Evolutionary conservation across 169 alveolate species (phyloP), one percentile per base, ranked within the genome.

Genomic region (Miamiensis avidus): DNA sequence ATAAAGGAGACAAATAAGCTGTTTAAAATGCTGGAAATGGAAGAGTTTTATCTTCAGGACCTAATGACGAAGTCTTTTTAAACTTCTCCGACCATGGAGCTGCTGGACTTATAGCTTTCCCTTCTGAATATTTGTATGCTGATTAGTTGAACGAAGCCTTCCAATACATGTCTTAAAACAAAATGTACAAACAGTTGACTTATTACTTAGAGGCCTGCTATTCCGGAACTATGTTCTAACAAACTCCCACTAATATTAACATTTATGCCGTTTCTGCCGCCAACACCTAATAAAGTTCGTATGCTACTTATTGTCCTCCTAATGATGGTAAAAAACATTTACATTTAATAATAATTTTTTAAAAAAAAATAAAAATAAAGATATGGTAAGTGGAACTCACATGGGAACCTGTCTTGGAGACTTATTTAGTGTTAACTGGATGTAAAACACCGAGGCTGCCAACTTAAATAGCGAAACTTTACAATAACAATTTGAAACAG

Each of bases 251-350:
- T 31, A 83, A 89, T 75, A 72, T 90, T 74, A 93, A 93, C 34
- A 92, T 96, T 74, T 96, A 93, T 85, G 95, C 95, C 1, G 86
- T 93, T 64, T 87, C 98, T 27, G 98, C 98, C 81, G 97, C 98
- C 16, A 91, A 91, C 89, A 89, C 96, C 25, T 28, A 31, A 25
- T 95, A 96, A 88, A 88, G 93, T 74, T 90, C 96, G 26, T 93
- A 95, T 94, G 98, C 92, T 72, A 88, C 95, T 75, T 96, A 94
- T 86, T 96, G 98, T 49, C 69, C 69, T 49, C 69, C 69, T 20
- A 20, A 20, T 11, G 69, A 20, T 11, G 69, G 20, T 49, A 49
- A 49, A 49, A 49, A 49, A 49, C 4, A 49, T 11, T 49, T 49
- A 49, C 4, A 49, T 49, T 49, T 49, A 49, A 49, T 11, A 49